A percentile compares a stretch with the other conserved stretches of the same genome.
phyloP scores from a whole-genome alignment of 2,329 filamentous ascomycete genomes.

The Monosporascus sp. region DNA sequence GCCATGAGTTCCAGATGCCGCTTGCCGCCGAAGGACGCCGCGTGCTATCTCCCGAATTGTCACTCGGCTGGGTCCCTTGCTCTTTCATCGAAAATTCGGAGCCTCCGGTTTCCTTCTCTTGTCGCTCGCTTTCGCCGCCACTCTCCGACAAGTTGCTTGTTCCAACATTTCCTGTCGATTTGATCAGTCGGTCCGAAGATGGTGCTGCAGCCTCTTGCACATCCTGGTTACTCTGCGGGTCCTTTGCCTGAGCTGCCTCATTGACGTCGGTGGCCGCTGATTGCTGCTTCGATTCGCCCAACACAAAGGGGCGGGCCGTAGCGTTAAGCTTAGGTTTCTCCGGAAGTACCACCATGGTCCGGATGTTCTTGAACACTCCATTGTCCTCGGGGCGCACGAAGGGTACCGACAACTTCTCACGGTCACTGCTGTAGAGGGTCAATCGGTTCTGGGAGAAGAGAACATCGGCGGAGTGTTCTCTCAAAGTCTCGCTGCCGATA shows the following conservation, averaged over 20 bases:
- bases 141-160: constrained; percentile 38
- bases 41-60: constrained; percentile 17
- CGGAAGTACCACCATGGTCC: constrained; percentile 52
- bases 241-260: constrained; percentile 20
- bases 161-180: constrained; percentile 22
- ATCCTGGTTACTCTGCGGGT: constrained; percentile 22
- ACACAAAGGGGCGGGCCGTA: constrained; percentile 40
- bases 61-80: constrained; percentile 15
- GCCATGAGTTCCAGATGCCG: constrained; percentile 69
- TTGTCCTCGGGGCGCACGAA: constrained; percentile 92
- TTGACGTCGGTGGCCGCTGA: constrained; percentile 8
- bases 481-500: constrained; percentile 81
- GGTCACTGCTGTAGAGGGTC: constrained; percentile 79
- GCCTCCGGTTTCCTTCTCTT: constrained; percentile 18
- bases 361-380: constrained; percentile 70
- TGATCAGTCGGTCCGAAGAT: constrained; percentile 29
- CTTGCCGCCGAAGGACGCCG: constrained; percentile 34
- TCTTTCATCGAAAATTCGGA: constrained; percentile 26
- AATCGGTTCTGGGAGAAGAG: constrained; percentile 89
- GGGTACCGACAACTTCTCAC: constrained; percentile 82
- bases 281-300: constrained; percentile 29
- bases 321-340: constrained; percentile 56
- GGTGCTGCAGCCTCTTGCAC: constrained; percentile 33
- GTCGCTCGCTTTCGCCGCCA: constrained; percentile 40
- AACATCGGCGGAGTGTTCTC: constrained; percentile 83